Base-by-base conservation (phyloP, 192 early-diverging fungal species). In the Rhizophagus prolifer region DNA sequence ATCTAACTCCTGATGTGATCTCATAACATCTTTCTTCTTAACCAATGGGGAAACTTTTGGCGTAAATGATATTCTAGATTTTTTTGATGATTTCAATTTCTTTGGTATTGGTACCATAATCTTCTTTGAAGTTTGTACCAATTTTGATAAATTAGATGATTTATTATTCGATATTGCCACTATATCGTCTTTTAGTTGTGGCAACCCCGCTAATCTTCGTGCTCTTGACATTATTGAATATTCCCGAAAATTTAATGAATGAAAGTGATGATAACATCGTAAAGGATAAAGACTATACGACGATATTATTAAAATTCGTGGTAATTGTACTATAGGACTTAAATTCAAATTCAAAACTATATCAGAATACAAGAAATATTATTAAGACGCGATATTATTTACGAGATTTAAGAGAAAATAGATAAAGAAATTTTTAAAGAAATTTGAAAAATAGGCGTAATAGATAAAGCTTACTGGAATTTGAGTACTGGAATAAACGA, bases 171-270 rank as follows among this genome's bases (percentile, higher is more conserved):
- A 30, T 63, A 13, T 63, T 28, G 30, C 13, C 2, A 30, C 26
- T 26, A 21, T 19, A 63, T 63, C 61, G 30, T 63, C 25, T 28
- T 26, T 25, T 9, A 26, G 61, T 63, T 9, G 10, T 28, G n/a
- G 61, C 12, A 66, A 34, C 38, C 64, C 31, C 8, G 64, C 64
- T 34, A 66, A 34, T 66, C 31, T 66, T 66, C 31, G 26, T 14
- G 64, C 64, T 21, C 64, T 13, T 34, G 64, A 66, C 64, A 66
- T 66, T 36, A 66, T 66, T 66, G 64, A 66, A 66, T 66, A 66
- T 2, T 66, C 4, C 6, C 50, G 50, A 54, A 21, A 54, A 54
- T 54, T 21, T 19, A 54, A 54, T 54, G 50, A 54, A 54, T n/a
- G 50, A 12, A 44, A 44, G 4, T 44, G 41, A 44, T 10, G 41